phyloP scores from a whole-genome alignment of 768 basidiomycete genomes.

The Phallus indusiatus region DNA sequence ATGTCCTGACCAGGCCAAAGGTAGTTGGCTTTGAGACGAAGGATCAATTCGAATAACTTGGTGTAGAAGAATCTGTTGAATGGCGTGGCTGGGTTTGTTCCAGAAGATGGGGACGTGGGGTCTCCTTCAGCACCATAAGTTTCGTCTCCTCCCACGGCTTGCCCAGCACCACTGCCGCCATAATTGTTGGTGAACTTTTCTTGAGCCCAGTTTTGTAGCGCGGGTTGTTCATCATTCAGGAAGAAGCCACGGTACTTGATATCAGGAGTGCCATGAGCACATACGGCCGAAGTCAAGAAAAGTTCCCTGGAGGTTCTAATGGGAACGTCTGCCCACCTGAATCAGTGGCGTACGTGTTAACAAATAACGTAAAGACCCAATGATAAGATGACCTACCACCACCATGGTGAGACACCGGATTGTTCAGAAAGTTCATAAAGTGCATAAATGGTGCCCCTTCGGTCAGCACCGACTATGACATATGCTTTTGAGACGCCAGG shows the following conservation, averaged over 20 bases:
- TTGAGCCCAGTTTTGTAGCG: constrained; percentile 60
- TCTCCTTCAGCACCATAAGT: not conserved
- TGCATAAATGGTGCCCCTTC: constrained; percentile 57
- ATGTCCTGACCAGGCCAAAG: constrained; percentile 48
- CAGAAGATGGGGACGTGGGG: not conserved
- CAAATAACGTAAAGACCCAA: not conserved
- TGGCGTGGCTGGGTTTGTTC: constrained; percentile 35
- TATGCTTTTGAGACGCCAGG: constrained; percentile 52
- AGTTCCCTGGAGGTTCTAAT: constrained; percentile 39
- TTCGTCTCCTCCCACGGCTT: not conserved
- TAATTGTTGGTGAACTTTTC: constrained; percentile 50
- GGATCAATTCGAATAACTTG: constrained; percentile 59
- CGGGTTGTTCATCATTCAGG: constrained; percentile 71
- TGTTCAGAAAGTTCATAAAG: constrained; percentile 64
- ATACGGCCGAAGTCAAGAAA: constrained; percentile 32
- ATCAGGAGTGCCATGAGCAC: constrained; percentile 49
- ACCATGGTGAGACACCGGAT: constrained; percentile 67
- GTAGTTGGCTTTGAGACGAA: constrained; percentile 56
- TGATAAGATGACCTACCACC: constrained; percentile 33
- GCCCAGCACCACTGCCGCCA: constrained; percentile 32
- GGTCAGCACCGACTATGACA: constrained; percentile 60
- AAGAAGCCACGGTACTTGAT: constrained; percentile 68
- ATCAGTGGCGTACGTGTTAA: constrained; percentile 8
- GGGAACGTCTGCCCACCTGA: constrained; percentile 75
- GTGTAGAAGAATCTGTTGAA: constrained; percentile 56